A percentile compares a stretch with the other conserved stretches of the same genome.
phyloP scores from a whole-genome alignment of 2,329 filamentous ascomycete species.

The Acephala macrosclerotiorum region DNA sequence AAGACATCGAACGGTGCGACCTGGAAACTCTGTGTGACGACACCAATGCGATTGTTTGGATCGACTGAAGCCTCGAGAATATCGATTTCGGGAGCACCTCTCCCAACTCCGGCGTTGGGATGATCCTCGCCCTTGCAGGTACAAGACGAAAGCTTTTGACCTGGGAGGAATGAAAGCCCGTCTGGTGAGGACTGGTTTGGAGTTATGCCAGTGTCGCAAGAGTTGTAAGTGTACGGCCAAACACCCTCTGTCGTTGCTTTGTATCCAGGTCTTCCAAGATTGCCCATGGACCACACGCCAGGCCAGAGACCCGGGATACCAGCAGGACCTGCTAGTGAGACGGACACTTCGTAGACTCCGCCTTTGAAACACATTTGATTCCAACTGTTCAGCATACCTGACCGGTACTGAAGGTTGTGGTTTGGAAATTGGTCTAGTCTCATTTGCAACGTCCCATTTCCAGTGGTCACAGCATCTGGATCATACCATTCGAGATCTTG shows the following conservation, averaged over 20 bases:
- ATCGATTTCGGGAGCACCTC: constrained; percentile 75
- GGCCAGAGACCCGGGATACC: constrained; percentile 59
- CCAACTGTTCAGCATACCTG: constrained; percentile 60
- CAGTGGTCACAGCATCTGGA: constrained; percentile 57
- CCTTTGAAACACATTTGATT: constrained; percentile 63
- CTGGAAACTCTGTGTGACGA: constrained; percentile 47
- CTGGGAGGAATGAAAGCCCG: constrained; percentile 70
- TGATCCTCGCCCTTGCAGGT: constrained; percentile 70
- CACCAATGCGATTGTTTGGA: constrained; percentile 44
- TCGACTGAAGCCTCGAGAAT: constrained; percentile 67
- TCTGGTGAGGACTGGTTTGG: constrained; percentile 72
- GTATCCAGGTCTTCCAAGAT: constrained; percentile 60
- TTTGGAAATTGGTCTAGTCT: constrained; percentile 54
- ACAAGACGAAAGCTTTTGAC: constrained; percentile 72
- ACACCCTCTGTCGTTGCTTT: constrained; percentile 59
- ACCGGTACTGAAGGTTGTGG: constrained; percentile 54
- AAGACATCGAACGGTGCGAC: constrained; percentile 50
- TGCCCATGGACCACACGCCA: constrained; percentile 61
- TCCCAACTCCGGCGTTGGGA: constrained; percentile 67
- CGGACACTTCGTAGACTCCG: constrained; percentile 58
- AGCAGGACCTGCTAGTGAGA: constrained; percentile 58
- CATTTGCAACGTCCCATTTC: constrained; percentile 53
- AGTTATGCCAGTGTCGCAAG: constrained; percentile 70
- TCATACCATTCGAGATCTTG: constrained; percentile 50
- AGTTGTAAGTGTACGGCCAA: constrained; percentile 62